Evolutionary conservation across 2,329 filamentous ascomycete species (phyloP), one percentile per base, ranked within the genome.

Genomic region (Cryphonectria naterciae): DNA sequence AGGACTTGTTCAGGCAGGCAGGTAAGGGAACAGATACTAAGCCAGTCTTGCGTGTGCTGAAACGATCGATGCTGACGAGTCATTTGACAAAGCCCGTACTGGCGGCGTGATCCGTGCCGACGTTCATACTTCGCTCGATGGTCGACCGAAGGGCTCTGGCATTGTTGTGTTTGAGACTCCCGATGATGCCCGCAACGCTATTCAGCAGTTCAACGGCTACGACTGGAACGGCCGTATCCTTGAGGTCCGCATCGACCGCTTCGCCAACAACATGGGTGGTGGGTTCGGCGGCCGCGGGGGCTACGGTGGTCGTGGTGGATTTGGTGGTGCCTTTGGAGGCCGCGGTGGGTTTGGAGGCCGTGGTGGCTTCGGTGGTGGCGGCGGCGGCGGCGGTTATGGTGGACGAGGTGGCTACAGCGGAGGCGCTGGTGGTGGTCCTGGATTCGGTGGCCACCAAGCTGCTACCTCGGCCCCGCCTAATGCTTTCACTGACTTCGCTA

Each of bases 1-100:
- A 99, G 85, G 96, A 99, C 82, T 88, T 99, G 76, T 99, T 99
- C 88, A 93, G 96, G 79, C 95, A 98, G 88, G 95, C 96, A 84
- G 93, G 95, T 97, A 87, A 88, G 94, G 87, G 39, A 64, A 11
- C 66, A 69, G n/a, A 63, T 37, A 60, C 54, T 13, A 10, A 68
- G 69, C 72, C 64, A 73, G 61, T 17, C 67, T 64, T 52, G 43
- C 2, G 11, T n/a, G 28, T 41, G 15, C 25, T 7, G n/a, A 17
- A 62, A 19, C 2, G n/a, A 37, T n/a, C 35, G 43, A 49, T 62
- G 60, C 67, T 68, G 37, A 68, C 43, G 5, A 63, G n/a, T 63
- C 3, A 28, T 32, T 1, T 35, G 13, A 68, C 41, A 65, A 75
- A 75, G 86, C 85, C 75, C 88, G 88, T 72, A 87, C 91, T 79